These are phyloP conservation scores for Leucocoprinus sp. DNA, from an alignment of 768 basidiomycete species.

Conservation along the genomic window DNA sequence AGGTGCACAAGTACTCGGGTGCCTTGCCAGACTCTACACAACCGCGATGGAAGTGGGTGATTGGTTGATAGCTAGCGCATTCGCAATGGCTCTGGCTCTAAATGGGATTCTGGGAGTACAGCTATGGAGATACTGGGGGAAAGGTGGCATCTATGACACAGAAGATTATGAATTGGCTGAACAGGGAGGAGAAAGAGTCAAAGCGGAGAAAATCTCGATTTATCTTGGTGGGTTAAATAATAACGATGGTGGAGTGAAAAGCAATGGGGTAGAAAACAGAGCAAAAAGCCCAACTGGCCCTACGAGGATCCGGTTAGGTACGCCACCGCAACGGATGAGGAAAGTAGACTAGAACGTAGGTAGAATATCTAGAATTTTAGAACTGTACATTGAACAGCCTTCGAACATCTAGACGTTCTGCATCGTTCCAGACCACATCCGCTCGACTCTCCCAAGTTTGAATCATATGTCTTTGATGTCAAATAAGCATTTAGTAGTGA, in stretches of 20 bases:
- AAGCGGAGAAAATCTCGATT: slow-evolving; percentile 6
- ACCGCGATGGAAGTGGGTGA: slow-evolving; percentile 87
- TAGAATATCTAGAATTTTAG: too few relatives aligned
- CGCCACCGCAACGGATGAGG: slow-evolving; percentile 3
- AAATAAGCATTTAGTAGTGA: neutral
- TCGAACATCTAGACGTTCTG: too few relatives aligned
- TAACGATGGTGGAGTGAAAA: neutral
- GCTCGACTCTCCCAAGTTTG: too few relatives aligned
- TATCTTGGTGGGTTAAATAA: slow-evolving; percentile 1
- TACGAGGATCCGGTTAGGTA: slow-evolving; percentile 6
- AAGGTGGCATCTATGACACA: slow-evolving; percentile 23
- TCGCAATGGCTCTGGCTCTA: slow-evolving; percentile 69
- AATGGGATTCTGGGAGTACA: slow-evolving; percentile 81
- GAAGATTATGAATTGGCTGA: slow-evolving; percentile 7
- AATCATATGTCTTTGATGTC: too few relatives aligned
- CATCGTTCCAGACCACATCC: too few relatives aligned
- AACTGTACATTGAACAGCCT: too few relatives aligned
- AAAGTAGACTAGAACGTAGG: slow-evolving; percentile 2
- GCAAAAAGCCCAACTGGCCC: neutral
- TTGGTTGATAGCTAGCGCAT: slow-evolving; percentile 69
- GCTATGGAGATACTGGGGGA: slow-evolving; percentile 79
- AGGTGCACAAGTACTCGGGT: slow-evolving; percentile 77
- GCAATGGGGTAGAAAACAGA: neutral
- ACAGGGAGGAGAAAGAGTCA: neutral
- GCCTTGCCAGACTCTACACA: slow-evolving; percentile 87